phyloP scores from a whole-genome alignment of 1,284 basidiomycete genomes.

The Mycena citricolor region DNA sequence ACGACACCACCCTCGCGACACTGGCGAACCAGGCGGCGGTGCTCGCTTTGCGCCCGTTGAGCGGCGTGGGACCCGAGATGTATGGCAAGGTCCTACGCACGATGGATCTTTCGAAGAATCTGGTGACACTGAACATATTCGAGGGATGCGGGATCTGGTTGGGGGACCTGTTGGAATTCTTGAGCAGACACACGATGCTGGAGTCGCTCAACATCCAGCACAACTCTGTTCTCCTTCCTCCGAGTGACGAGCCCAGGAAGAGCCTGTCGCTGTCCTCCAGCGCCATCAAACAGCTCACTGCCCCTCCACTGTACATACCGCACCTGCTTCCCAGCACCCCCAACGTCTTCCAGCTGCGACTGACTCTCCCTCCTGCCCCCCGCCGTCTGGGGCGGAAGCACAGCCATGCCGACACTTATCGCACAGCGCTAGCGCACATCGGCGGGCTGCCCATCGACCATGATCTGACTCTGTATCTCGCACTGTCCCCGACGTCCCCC shows the following conservation, averaged over 20 bases:
- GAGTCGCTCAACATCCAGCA: neutral
- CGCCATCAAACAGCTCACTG: neutral
- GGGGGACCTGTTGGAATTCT: neutral
- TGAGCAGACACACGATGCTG: neutral
- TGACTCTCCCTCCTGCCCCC: neutral
- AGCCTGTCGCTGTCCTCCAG: neutral
- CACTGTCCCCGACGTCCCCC: slow-evolving; percentile 1
- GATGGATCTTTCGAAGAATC: neutral
- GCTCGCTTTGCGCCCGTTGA: neutral
- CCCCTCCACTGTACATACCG: slow-evolving; percentile 9
- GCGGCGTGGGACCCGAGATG: neutral
- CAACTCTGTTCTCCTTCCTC: neutral
- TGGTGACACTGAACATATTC: neutral
- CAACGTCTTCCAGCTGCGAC: slow-evolving; percentile 1
- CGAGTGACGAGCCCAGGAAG: neutral
- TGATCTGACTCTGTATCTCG: slow-evolving; percentile 1
- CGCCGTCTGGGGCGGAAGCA: neutral
- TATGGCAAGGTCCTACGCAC: neutral
- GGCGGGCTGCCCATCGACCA: slow-evolving; percentile 1
- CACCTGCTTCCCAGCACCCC: slow-evolving; percentile 12
- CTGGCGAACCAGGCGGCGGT: slow-evolving; percentile 1
- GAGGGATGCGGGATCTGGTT: neutral
- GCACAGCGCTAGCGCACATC: neutral
- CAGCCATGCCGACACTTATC: neutral
- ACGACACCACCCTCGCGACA: slow-evolving; percentile 8